These are phyloP conservation scores for Rhodotorula sp. DNA, from an alignment of 1,284 basidiomycete genomes.

Conservation along the genomic window DNA sequence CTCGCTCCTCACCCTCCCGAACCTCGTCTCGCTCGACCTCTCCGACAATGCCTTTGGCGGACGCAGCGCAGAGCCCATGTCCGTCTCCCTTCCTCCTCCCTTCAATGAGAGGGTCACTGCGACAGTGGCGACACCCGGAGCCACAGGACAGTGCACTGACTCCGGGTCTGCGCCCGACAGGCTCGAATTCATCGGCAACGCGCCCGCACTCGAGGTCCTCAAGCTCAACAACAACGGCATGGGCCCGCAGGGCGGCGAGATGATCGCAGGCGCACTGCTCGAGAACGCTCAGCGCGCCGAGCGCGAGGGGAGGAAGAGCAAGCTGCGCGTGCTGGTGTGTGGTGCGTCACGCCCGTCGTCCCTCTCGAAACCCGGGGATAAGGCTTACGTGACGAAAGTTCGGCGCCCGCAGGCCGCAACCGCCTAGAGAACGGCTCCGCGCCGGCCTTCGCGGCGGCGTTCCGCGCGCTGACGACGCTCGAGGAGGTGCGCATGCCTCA, in stretches of 20 bases:
- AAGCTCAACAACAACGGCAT: constrained; percentile 97
- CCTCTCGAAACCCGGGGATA: no score
- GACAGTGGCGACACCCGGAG: no score
- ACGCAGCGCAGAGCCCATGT: constrained; percentile 88
- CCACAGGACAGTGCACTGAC: no score
- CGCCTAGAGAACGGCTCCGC: constrained; percentile 91
- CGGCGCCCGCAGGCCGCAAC: constrained; percentile 60
- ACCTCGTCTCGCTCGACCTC: constrained; percentile 84
- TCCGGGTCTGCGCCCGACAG: no score
- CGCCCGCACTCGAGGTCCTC: constrained; percentile 76
- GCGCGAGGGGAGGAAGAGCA: constrained; percentile 64
- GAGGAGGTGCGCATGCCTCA: constrained; percentile 89
- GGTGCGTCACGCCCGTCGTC: constrained; percentile 54
- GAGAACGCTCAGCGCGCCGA: constrained; percentile 73
- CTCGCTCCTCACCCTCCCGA: constrained; percentile 74
- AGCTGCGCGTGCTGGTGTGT: constrained; percentile 80
- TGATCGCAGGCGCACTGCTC: constrained; percentile 81
- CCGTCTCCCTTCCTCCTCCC: constrained; percentile 65
- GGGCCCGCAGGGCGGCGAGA: constrained; percentile 83
- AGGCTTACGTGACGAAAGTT: not conserved
- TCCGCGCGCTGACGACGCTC: constrained; percentile 76
- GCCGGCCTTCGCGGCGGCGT: constrained; percentile 79
- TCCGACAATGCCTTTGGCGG: constrained; percentile 97
- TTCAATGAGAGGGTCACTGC: no score
- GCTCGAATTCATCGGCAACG: constrained; percentile 62